Conservation (phyloP, 1,284 basidiomycete genomes). For the Blastosporella zonata region DNA sequence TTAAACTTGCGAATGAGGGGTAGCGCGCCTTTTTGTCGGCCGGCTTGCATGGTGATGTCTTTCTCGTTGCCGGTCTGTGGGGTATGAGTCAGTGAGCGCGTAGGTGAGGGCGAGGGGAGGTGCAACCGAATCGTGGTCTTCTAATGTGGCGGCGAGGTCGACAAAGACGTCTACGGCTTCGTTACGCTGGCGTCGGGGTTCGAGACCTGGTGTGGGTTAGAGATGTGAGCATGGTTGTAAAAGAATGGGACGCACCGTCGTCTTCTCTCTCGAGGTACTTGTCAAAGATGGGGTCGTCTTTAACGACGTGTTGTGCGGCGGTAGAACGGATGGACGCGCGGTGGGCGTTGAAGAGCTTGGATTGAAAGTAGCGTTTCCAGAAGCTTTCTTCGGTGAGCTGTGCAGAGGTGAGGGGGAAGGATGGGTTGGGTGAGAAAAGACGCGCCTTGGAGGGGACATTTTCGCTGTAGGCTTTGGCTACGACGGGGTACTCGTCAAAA, state of each 20-base stretch:
- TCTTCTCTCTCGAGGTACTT: constrained; percentile 93
- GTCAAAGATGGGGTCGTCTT: constrained; percentile 94
- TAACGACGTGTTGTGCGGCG: constrained; percentile 80
- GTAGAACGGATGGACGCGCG: constrained; percentile 89
- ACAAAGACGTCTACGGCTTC: constrained; percentile 78
- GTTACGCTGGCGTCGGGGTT: constrained; percentile 70
- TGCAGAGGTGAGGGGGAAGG: constrained; percentile 9
- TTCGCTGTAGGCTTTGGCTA: constrained; percentile 88
- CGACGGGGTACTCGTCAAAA: constrained; percentile 96
- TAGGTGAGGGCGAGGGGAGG: background rate
- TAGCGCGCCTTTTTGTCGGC: constrained; percentile 80
- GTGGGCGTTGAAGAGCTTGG: constrained; percentile 91
- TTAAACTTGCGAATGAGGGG: constrained; percentile 97
- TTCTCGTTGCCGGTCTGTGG: constrained; percentile 78
- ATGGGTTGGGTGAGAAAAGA: background rate
- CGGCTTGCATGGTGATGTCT: constrained; percentile 96
- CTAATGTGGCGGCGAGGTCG: constrained; percentile 84
- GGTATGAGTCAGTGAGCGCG: constrained; percentile 4
- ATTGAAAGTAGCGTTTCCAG: constrained; percentile 96
- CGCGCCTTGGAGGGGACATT: constrained; percentile 68
- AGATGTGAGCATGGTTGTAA: constrained; percentile 1
- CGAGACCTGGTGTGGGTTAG: constrained; percentile 55
- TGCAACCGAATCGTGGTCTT: constrained; percentile 85
- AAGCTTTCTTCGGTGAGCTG: constrained; percentile 89
- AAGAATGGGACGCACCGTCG: constrained; percentile 59